Conservation (phyloP, 768 basidiomycete genomes). For the Sarcomyxa edulis region DNA sequence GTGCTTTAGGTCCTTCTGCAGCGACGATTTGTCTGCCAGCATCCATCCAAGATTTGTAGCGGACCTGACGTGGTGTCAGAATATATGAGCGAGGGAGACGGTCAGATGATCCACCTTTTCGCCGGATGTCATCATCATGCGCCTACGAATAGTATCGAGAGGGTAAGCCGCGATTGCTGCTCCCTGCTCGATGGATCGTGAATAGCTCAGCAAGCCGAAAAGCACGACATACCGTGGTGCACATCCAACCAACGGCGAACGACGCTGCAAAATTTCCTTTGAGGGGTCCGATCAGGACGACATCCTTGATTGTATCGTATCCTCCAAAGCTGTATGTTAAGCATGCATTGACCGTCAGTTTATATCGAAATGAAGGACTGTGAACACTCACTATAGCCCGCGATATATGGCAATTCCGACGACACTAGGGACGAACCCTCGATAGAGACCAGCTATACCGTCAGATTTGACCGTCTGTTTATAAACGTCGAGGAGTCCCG, state of each 20-base stretch:
- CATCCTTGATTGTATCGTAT: too few relatives aligned
- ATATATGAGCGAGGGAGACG: too few relatives aligned
- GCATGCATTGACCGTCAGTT: too few relatives aligned
- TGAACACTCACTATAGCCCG: constrained; percentile 83
- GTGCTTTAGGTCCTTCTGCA: constrained; percentile 72
- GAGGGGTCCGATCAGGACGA: constrained; percentile 73
- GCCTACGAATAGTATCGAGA: constrained; percentile 72
- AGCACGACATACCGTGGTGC: too few relatives aligned
- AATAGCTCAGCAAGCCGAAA: too few relatives aligned
- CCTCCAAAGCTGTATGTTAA: too few relatives aligned
- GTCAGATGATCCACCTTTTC: too few relatives aligned
- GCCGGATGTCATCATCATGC: constrained; percentile 94
- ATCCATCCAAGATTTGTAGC: constrained; percentile 85
- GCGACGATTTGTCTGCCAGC: constrained; percentile 67
- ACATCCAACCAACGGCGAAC: constrained; percentile 80
- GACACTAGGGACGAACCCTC: constrained; percentile 83
- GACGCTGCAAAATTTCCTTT: constrained; percentile 80
- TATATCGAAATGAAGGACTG: too few relatives aligned
- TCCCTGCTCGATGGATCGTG: too few relatives aligned
- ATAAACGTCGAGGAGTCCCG: constrained; percentile 80
- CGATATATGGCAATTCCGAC: constrained; percentile 87
- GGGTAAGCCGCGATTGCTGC: constrained; percentile 80
- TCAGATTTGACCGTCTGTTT: constrained; percentile 78
- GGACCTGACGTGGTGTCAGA: too few relatives aligned
- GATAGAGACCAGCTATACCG: constrained; percentile 82